These are phyloP conservation scores for Pigoraptor vietnamica DNA, from an alignment of 78 protist genomes.

Conservation along the genomic window DNA sequence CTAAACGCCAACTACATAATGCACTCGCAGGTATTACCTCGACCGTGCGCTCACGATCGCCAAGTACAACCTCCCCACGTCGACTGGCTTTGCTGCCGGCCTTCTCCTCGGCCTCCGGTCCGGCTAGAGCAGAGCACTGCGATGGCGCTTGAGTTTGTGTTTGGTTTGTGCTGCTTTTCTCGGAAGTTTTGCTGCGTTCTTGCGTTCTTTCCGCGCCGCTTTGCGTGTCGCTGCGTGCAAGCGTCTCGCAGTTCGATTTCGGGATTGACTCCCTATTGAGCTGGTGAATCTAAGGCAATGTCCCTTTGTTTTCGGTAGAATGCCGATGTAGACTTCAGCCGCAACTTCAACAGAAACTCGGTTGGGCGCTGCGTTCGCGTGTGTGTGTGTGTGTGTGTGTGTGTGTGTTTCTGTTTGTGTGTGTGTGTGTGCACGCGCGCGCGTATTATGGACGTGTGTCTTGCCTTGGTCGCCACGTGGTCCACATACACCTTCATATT, in stretches of 20 bases:
- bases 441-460: too few relatives aligned
- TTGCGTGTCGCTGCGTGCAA: background rate
- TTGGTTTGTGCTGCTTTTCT: background rate
- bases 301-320: too few relatives aligned
- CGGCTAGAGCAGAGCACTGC: background rate
- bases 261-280: too few relatives aligned
- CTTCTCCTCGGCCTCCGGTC: background rate
- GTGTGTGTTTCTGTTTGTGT: too few relatives aligned
- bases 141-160: too few relatives aligned
- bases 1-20: background rate
- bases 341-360: too few relatives aligned
- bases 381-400: too few relatives aligned
- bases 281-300: background rate
- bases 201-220: background rate
- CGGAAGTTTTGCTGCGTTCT: background rate
- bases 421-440: too few relatives aligned
- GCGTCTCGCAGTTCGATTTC: background rate
- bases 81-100: background rate
- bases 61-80: background rate
- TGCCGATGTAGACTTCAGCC: too few relatives aligned
- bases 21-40: background rate
- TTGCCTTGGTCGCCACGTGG: too few relatives aligned
- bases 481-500: too few relatives aligned
- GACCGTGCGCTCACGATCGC: background rate
- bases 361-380: too few relatives aligned